A percentile compares a stretch with the other conserved stretches of the same genome.
Evolutionary conservation across 257 asterid genomes (phyloP).

Genomic region (Mitragyna speciosa): DNA sequence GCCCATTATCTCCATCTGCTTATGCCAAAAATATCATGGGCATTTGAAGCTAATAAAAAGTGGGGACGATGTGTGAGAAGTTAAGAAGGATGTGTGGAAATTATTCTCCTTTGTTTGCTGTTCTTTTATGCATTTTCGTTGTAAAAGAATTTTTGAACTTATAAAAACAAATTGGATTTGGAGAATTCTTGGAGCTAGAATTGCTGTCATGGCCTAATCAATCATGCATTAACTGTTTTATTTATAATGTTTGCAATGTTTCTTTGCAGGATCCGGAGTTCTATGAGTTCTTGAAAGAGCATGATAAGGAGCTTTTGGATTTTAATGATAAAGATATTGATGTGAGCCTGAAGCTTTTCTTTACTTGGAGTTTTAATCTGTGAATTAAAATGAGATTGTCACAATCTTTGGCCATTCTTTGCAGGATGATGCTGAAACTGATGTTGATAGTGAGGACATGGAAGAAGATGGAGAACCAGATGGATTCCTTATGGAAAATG

Average conservation of each 20-base stretch:
- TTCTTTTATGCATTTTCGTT: background rate
- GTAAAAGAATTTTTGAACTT: background rate
- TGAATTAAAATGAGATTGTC: conserved; percentile 16
- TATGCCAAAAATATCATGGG: background rate
- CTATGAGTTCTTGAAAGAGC: conserved; percentile 78
- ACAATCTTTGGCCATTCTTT: conserved; percentile 5
- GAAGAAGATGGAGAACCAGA: conserved; percentile 33
- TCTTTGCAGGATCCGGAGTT: conserved; percentile 84
- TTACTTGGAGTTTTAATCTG: conserved; percentile 9
- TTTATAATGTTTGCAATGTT: conserved; percentile 5
- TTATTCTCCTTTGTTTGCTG: background rate
- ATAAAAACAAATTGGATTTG: background rate
- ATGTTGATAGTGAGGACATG: conserved; percentile 25
- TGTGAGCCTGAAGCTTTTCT: conserved; percentile 40
- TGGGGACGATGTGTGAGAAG: background rate
- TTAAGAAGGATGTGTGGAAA: background rate
- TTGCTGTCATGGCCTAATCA: background rate
- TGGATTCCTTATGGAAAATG: conserved; percentile 28
- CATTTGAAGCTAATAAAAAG: background rate
- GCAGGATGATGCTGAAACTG: conserved; percentile 30
- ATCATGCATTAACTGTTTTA: background rate
- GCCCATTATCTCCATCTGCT: background rate
- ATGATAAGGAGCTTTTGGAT: conserved; percentile 77
- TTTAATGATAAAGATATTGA: conserved; percentile 69
- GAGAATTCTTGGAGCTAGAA: background rate